Base-by-base conservation (phyloP, 2,329 filamentous ascomycete species). In the Penicillium sp. region DNA sequence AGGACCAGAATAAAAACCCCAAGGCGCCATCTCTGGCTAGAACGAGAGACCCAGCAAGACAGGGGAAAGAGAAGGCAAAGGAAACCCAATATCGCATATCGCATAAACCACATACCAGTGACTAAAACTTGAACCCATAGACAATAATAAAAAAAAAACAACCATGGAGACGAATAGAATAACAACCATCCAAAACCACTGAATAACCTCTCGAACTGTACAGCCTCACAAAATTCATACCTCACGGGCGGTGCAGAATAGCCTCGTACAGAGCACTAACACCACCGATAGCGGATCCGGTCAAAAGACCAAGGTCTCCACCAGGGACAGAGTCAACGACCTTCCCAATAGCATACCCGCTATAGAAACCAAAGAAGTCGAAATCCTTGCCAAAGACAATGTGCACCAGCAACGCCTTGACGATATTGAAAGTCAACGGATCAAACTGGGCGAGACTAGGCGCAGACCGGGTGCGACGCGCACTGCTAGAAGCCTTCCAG, bases 351-450 rank as follows among this genome's bases (percentile, higher is more conserved):
- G 73, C 69, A 46, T 61, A 63, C 25, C 61, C 55, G 59, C 67
- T 71, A 60, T 69, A 77, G 10, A 75, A 27, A 18, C 70, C 66
- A 61, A 67, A 72, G 55, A 76, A 72, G 27, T 63, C 68, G 59
- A 75, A 74, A 21, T 69, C 65, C 9, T 72, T 85, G 10, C 81
- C 84, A 69, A 92, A 96, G 18, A 96, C 86, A 34, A 93, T 81
- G 72, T 89, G 96, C 8, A 89, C 86, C 56, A 92, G 74, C 52
- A 97, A 71, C 0, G 88, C 92, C 79, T 96, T 96, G 65, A 85
- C 85, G 54, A 97, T 86, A 77, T 92, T 96, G 77, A 95, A 99
- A 23, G 87, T 89, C 68, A 97, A 77, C 4, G 92, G 92, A 71
- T 99, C 94, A 60, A 93, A 85, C 40, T 59, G 68, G 6, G 67